These are phyloP conservation scores for Apostasia ramifera DNA, from an alignment of 106 monocot genomes.

Conservation along the genomic window DNA sequence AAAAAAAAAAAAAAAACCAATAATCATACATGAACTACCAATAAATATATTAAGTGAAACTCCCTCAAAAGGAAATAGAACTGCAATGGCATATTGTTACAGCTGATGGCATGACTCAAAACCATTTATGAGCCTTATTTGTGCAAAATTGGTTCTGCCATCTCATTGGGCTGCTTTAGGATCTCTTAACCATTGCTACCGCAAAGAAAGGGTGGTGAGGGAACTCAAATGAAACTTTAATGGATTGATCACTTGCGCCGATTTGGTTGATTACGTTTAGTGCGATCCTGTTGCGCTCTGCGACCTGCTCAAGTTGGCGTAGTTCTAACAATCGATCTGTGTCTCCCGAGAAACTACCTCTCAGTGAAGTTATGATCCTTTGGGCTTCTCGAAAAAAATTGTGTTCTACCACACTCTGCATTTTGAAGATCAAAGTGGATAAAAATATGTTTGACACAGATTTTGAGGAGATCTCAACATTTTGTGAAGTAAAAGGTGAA, in stretches of 20 bases:
- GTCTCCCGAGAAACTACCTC: constrained; percentile 52
- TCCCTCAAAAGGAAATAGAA: too few relatives aligned
- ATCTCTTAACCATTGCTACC: constrained; percentile 75
- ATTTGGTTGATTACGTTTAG: constrained; percentile 63
- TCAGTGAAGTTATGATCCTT: constrained; percentile 44
- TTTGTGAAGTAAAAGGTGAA: neutral
- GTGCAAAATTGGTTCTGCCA: constrained; percentile 27
- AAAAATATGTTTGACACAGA: neutral
- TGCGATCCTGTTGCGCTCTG: constrained; percentile 79
- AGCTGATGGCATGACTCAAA: constrained; percentile 5
- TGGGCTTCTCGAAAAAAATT: constrained; percentile 79
- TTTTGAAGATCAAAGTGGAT: neutral
- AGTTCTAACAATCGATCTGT: constrained; percentile 62
- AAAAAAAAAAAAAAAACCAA: too few relatives aligned
- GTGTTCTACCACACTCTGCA: constrained; percentile 42
- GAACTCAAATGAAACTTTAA: constrained; percentile 68
- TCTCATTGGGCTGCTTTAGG: constrained; percentile 14
- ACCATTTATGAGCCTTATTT: constrained; percentile 12
- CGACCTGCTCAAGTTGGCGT: constrained; percentile 75
- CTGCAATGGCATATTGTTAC: constrained; percentile 3
- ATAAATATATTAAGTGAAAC: too few relatives aligned
- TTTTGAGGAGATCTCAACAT: too few relatives aligned
- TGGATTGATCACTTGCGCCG: constrained; percentile 40
- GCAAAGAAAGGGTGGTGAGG: constrained; percentile 79
- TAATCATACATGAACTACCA: too few relatives aligned